Conservation (phyloP, 1,284 basidiomycete species). For the Cutaneotrichosporon daszewskae region DNA sequence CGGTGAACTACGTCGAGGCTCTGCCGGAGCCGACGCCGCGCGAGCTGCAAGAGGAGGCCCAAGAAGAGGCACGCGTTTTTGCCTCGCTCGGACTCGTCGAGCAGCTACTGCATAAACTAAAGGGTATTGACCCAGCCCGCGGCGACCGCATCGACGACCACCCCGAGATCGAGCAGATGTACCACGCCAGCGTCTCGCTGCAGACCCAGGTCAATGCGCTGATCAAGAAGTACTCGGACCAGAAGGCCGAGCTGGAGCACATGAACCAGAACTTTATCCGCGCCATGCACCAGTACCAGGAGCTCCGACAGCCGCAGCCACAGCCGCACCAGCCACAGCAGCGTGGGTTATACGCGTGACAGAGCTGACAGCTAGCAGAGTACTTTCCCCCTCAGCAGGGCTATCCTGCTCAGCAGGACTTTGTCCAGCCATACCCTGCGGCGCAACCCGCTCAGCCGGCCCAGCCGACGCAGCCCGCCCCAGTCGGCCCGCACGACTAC, state of each 20-base stretch:
- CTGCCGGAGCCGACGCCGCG: conserved; percentile 76
- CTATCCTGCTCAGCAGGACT: conserved; percentile 6
- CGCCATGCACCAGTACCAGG: conserved; percentile 46
- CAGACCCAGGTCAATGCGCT: conserved; percentile 92
- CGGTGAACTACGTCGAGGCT: conserved; percentile 93
- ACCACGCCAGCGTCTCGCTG: conserved; percentile 79
- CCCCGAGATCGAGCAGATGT: conserved; percentile 89
- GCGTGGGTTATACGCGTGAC: not conserved
- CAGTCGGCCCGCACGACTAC: not conserved
- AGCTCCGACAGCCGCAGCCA: conserved; percentile 28
- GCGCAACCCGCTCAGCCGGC: conserved; percentile 16
- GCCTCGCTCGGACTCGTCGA: conserved; percentile 66
- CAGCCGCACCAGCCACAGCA: conserved; percentile 21
- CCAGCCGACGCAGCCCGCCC: not conserved
- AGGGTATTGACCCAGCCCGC: conserved; percentile 65
- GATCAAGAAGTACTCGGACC: conserved; percentile 90
- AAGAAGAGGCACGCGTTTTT: conserved; percentile 76
- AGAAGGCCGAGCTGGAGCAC: conserved; percentile 58
- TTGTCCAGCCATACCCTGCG: conserved; percentile 11
- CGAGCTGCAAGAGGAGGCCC: conserved; percentile 76
- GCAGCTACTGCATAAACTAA: conserved; percentile 72
- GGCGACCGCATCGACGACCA: conserved; percentile 83
- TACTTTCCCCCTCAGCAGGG: conserved; percentile 2
- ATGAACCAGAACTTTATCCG: conserved; percentile 48
- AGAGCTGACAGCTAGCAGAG: conserved; percentile 2